Conservation (phyloP, 2,329 filamentous ascomycete species). For the Botrytis tulipae region DNA sequence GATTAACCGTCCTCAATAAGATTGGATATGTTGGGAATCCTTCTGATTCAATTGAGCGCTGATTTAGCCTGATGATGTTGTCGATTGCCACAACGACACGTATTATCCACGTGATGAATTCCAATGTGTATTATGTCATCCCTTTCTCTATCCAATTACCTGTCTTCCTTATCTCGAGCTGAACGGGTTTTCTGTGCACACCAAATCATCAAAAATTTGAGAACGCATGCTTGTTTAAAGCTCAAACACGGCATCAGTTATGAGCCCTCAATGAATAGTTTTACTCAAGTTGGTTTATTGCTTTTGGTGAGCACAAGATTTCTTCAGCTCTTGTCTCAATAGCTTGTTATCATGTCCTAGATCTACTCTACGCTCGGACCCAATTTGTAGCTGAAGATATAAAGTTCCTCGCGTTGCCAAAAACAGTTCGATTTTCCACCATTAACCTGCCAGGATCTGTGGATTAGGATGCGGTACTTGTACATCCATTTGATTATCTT, state of each 20-base stretch:
- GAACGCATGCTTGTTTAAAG: no score
- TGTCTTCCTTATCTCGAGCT: not conserved
- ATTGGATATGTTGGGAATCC: no score
- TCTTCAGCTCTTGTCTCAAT: not conserved
- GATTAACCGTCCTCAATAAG: not conserved
- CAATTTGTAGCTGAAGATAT: not conserved
- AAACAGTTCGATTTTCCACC: conserved; percentile 14
- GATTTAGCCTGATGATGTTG: not conserved
- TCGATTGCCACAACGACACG: not conserved
- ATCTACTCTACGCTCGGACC: conserved; percentile 2
- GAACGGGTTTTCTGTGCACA: not conserved
- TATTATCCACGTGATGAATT: not conserved
- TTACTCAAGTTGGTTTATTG: not conserved
- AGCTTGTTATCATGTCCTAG: not conserved
- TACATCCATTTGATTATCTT: not conserved
- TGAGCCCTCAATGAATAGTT: no score
- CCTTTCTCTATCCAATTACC: not conserved
- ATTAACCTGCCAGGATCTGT: not conserved
- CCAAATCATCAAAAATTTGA: not conserved
- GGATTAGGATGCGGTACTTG: not conserved
- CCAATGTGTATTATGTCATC: not conserved
- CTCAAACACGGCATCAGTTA: no score
- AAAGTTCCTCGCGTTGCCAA: conserved; percentile 10
- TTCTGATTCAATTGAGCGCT: no score
- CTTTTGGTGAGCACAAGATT: not conserved